Base-by-base conservation (phyloP, 1,284 basidiomycete genomes). In the Inonotus hispidus region DNA sequence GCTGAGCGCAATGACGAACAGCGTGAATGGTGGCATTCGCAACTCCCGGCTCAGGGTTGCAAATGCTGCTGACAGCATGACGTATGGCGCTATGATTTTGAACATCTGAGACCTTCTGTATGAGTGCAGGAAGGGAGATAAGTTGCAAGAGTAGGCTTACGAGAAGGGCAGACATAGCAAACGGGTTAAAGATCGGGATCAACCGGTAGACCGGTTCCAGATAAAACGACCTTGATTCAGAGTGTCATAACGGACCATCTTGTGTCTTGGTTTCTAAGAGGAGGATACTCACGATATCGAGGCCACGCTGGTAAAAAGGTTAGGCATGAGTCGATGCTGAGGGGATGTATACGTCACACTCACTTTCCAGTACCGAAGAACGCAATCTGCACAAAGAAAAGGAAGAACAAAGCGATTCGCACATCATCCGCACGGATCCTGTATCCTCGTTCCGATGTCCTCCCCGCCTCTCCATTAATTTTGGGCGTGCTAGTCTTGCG, bases 361-460 rank as follows among this genome's bases (percentile, higher is more conserved):
- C 73, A 90, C 90, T 92, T 92, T 74, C 91, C 91, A 35, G 86
- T 92, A 11, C 92, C 93, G 69, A 94, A 93, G 74, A 95, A 95
- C 2, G 87, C 92, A 53, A 92, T 82, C 68, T 95, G 92, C 2
- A 94, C 85, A 68, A 94, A 92, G 71, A 93, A 90, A 63, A 95
- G 73, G 75, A 93, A 95, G 71, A 92, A 90, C 23, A 94, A 64
- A 0, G 88, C 90, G 56, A 92, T 84, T 35, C 92, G 74, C 11
- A 93, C 72, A 66, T 93, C 89, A 45, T 87, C 85, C 32, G 73
- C 70, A 53, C 75, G 77, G 64, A 88, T 84, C 4, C 72, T 70
- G 66, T 87, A 84, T 13, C 67, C 58, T 14, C 14, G 14, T 58
- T 19, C 64, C 10, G 63, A 56, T 63, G 59, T 25, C 50, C 41